phyloP scores from a whole-genome alignment of 768 basidiomycete species.

The Tulasnella calospora region DNA sequence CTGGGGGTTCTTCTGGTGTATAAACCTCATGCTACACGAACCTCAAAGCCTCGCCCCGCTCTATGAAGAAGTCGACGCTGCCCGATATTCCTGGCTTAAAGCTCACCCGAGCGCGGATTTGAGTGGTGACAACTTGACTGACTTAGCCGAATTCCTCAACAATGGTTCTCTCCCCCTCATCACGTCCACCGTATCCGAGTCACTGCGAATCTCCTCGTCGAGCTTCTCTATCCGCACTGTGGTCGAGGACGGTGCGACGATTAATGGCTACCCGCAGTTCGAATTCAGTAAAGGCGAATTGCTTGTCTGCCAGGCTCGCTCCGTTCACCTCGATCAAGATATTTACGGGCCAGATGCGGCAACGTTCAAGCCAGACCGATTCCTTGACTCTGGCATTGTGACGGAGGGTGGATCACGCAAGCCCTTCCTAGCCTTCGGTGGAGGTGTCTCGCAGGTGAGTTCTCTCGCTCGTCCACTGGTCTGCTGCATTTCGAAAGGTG shows the following conservation, averaged over 20 bases:
- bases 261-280: constrained; percentile 7
- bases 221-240: constrained; percentile 18
- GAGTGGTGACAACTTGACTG: background rate
- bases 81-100: background rate
- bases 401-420: background rate
- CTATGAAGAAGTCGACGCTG: constrained; percentile 12
- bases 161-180: constrained; percentile 10
- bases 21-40: constrained; percentile 13
- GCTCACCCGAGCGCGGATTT: background rate
- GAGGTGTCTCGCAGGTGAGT: constrained; percentile 25
- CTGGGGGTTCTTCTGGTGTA: constrained; percentile 19
- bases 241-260: background rate
- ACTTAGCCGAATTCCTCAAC: background rate
- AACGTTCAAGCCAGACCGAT: constrained; percentile 15
- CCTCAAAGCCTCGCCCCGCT: constrained; percentile 5
- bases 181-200: background rate
- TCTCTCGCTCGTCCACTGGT: background rate
- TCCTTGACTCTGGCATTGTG: background rate
- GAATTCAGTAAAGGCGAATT: constrained; percentile 4
- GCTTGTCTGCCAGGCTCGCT: constrained; percentile 8
- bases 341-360: background rate
- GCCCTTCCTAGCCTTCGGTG: constrained; percentile 13
- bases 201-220: background rate
- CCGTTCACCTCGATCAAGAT: constrained; percentile 4
- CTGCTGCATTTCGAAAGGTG: background rate